These are phyloP conservation scores for Murraya paniculata DNA, from an alignment of 345 rosid genomes.

Conservation along the genomic window DNA sequence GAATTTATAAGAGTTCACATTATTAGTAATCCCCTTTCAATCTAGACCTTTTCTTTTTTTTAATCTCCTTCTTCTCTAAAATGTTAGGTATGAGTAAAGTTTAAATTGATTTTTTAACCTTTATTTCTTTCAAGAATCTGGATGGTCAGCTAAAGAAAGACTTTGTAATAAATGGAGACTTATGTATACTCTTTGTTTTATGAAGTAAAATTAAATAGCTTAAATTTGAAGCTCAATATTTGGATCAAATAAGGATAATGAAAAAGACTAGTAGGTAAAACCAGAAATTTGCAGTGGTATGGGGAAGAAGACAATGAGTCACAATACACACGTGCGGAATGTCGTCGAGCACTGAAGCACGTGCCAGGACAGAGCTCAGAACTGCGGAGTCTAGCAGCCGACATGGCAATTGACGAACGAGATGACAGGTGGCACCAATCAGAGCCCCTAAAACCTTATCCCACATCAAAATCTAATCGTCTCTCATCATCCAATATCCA, in stretches of 20 bases:
- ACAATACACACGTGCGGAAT: not conserved
- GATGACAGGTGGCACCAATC: conserved; percentile 39
- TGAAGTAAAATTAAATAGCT: not conserved
- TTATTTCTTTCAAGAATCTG: too few relatives aligned
- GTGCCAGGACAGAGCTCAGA: not conserved
- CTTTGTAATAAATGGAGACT: too few relatives aligned
- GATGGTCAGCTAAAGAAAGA: too few relatives aligned
- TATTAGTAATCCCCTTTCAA: too few relatives aligned
- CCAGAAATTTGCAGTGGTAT: too few relatives aligned
- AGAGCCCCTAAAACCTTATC: conserved; percentile 58
- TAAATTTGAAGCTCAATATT: too few relatives aligned
- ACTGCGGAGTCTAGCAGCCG: not conserved
- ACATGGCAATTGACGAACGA: not conserved
- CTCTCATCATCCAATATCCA: conserved; percentile 24
- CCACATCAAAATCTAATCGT: conserved; percentile 37
- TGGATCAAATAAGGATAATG: too few relatives aligned
- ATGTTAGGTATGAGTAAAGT: too few relatives aligned
- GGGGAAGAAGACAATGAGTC: not conserved
- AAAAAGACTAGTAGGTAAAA: not conserved
- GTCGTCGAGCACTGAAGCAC: not conserved
- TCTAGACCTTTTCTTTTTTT: too few relatives aligned
- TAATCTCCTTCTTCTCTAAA: too few relatives aligned
- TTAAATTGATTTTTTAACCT: too few relatives aligned
- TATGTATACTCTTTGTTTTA: too few relatives aligned
- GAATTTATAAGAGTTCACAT: not conserved